Evolutionary conservation across 768 basidiomycete genomes (phyloP).

Genomic region (Hericium coralloides): DNA sequence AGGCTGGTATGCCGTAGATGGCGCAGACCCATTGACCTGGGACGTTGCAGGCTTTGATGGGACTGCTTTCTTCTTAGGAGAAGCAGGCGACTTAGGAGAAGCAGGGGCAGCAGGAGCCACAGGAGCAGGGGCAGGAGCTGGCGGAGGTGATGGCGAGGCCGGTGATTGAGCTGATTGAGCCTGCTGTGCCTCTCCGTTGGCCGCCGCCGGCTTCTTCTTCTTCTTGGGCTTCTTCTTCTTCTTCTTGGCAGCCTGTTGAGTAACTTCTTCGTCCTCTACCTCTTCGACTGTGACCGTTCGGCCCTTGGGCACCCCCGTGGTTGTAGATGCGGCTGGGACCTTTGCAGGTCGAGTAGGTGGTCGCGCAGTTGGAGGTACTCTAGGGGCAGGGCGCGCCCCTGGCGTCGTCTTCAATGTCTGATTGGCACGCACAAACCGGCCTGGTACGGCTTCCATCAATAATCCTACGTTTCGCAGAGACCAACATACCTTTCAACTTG

Average conservation of each 20-base stretch:
- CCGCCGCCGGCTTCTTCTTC: slow-evolving; percentile 36
- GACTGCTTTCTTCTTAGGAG: neutral
- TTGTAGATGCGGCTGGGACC: neutral
- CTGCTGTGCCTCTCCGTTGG: slow-evolving; percentile 15
- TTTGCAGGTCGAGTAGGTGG: neutral
- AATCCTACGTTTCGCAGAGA: neutral
- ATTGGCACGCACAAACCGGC: slow-evolving; percentile 52
- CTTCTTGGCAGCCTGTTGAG: slow-evolving; percentile 33
- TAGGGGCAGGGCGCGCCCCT: slow-evolving; percentile 1
- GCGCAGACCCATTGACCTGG: slow-evolving; percentile 12
- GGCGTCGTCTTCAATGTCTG: slow-evolving; percentile 33
- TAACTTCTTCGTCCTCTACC: slow-evolving; percentile 60
- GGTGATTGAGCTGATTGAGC: slow-evolving; percentile 15
- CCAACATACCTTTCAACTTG: slow-evolving; percentile 53
- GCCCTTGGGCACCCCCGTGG: slow-evolving; percentile 17
- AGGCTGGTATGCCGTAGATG: slow-evolving; percentile 15
- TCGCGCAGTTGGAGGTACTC: neutral
- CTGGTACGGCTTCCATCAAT: slow-evolving; percentile 23
- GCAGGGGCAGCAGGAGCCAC: neutral
- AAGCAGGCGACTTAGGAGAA: neutral
- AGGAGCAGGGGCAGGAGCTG: neutral
- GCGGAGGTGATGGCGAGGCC: slow-evolving; percentile 3
- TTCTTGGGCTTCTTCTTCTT: slow-evolving; percentile 75
- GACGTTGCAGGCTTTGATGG: neutral
- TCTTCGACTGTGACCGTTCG: slow-evolving; percentile 58